phyloP scores from a whole-genome alignment of 2,329 filamentous ascomycete genomes.

The Hymenoscyphus albidus region DNA sequence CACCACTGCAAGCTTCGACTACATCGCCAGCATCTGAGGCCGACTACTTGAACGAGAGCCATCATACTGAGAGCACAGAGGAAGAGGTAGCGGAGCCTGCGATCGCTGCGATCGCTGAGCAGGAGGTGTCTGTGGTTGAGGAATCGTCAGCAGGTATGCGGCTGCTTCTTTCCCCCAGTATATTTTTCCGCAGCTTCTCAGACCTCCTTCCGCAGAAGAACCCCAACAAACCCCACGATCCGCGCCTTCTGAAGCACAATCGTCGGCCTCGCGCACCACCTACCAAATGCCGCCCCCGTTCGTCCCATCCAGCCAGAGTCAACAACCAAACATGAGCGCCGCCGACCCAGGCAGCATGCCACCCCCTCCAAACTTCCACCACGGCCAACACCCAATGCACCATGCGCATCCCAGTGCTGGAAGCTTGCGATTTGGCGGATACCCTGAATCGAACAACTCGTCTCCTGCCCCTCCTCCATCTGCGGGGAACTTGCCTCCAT shows the following conservation, averaged over 20 bases:
- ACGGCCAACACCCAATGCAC: slow-evolving; percentile 40
- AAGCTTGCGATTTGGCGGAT: slow-evolving; percentile 54
- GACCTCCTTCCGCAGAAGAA: slow-evolving; percentile 13
- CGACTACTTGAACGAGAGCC: slow-evolving; percentile 15
- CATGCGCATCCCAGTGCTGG: slow-evolving; percentile 52
- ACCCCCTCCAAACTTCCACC: slow-evolving; percentile 22
- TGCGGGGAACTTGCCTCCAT: slow-evolving; percentile 41
- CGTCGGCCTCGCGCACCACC: slow-evolving; percentile 29
- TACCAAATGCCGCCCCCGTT: slow-evolving; percentile 46
- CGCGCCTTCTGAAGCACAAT: slow-evolving; percentile 26
- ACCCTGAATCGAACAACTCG: slow-evolving; percentile 52
- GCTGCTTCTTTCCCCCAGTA: not conserved
- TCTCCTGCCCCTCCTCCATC: slow-evolving; percentile 53
- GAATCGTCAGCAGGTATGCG: slow-evolving; percentile 22
- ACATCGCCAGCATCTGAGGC: slow-evolving; percentile 3
- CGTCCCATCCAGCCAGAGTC: slow-evolving; percentile 37
- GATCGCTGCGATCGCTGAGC: slow-evolving; percentile 19
- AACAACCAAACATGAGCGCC: slow-evolving; percentile 14
- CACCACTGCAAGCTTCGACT: not conserved
- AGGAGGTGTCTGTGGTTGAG: slow-evolving; percentile 14
- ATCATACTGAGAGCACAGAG: slow-evolving; percentile 2
- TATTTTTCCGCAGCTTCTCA: slow-evolving; percentile 4
- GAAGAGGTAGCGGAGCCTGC: slow-evolving; percentile 11
- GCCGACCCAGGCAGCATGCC: slow-evolving; percentile 20
- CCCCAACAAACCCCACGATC: slow-evolving; percentile 22